Conservation (phyloP, 208 protist genomes). For the Polymyxa betae region DNA sequence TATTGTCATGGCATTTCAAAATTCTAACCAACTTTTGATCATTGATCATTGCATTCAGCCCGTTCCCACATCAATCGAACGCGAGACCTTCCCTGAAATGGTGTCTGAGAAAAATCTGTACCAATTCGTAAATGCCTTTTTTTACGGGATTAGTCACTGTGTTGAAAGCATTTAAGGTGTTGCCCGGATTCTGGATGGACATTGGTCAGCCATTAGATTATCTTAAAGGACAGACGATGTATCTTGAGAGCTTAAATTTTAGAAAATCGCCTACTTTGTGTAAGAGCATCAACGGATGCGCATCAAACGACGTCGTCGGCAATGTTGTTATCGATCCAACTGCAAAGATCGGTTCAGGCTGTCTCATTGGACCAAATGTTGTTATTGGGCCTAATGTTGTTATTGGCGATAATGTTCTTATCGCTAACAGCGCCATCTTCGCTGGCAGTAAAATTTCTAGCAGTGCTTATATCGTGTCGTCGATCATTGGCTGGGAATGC, state of each 20-base stretch:
- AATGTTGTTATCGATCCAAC: constrained; percentile 74
- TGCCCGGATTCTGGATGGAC: constrained; percentile 96
- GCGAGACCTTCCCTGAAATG: constrained; percentile 92
- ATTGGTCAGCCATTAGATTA: constrained; percentile 90
- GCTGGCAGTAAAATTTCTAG: background rate
- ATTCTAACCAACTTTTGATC: background rate
- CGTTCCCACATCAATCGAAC: constrained; percentile 90
- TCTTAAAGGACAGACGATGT: background rate
- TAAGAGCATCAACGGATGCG: constrained; percentile 72
- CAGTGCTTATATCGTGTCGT: background rate
- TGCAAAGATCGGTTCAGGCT: constrained; percentile 85
- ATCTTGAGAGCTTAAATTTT: background rate
- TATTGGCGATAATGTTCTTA: constrained; percentile 78
- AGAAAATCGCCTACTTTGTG: constrained; percentile 73
- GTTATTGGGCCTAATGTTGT: constrained; percentile 88
- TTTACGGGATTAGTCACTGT: background rate
- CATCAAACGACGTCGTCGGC: background rate
- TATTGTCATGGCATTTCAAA: too few relatives aligned
- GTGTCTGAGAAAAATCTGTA: constrained; percentile 87
- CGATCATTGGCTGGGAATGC: constrained; percentile 60
- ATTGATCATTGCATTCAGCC: constrained; percentile 40
- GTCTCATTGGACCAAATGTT: constrained; percentile 90
- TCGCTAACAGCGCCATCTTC: constrained; percentile 51
- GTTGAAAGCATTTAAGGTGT: constrained; percentile 64
- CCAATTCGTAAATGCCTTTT: constrained; percentile 74